Conservation (phyloP, 2,329 filamentous ascomycete species). For the Trichoderma lentiforme region DNA sequence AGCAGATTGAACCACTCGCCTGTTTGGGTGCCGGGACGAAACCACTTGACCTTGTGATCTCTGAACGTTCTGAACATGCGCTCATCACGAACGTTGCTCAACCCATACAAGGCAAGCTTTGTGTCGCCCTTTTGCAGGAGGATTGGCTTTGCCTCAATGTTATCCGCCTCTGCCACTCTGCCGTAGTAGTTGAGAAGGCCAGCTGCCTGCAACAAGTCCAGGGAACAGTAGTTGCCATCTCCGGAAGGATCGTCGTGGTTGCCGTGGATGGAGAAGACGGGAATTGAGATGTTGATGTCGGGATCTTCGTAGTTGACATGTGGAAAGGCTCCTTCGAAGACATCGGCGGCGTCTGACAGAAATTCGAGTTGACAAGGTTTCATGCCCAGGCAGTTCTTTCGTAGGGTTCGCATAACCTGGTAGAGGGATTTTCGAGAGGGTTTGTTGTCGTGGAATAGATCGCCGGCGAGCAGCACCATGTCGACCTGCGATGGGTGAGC, state of each 20-base stretch:
- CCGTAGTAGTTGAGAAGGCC: conserved; percentile 96
- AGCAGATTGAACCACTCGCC: conserved; percentile 94
- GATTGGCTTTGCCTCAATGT: conserved; percentile 87
- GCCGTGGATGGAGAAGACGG: conserved; percentile 96
- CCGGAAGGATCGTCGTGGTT: conserved; percentile 99
- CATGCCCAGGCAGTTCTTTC: conserved; percentile 90
- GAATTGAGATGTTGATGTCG: conserved; percentile 95
- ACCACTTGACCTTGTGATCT: conserved; percentile 92
- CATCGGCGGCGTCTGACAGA: conserved; percentile 85
- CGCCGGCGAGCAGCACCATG: conserved; percentile 92
- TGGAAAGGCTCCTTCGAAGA: conserved; percentile 84
- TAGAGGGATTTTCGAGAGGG: conserved; percentile 94
- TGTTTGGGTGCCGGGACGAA: conserved; percentile 73
- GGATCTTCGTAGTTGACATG: conserved; percentile 98
- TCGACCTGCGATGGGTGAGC: conserved; percentile 58
- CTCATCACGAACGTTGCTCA: conserved; percentile 96
- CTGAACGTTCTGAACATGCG: conserved; percentile 90
- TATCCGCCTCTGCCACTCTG: conserved; percentile 85
- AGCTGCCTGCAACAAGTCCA: conserved; percentile 87
- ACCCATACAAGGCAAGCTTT: conserved; percentile 86
- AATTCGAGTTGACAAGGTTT: conserved; percentile 95
- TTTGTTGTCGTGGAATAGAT: conserved; percentile 97
- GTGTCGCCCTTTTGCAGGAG: conserved; percentile 90
- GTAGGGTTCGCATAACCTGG: conserved; percentile 91
- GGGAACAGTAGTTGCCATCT: conserved; percentile 84